These are phyloP conservation scores for Elaeis guineensis DNA, from an alignment of 176 grass and related monocot genomes.

Conservation along the genomic window DNA sequence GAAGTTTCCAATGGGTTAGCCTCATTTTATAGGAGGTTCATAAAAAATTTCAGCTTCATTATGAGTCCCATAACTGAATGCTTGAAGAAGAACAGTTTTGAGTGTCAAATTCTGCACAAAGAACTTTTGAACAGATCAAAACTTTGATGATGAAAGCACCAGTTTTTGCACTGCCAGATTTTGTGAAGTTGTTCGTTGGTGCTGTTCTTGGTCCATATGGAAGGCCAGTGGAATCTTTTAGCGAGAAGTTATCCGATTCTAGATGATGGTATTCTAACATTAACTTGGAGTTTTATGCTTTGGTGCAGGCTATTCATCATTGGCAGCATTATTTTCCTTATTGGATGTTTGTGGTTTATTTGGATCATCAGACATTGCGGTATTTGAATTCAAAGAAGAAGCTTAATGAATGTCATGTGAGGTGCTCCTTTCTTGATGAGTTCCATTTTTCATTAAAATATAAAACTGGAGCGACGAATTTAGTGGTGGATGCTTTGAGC, in stretches of 20 bases:
- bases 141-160: not conserved
- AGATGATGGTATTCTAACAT: too few relatives aligned
- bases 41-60: not conserved
- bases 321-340: not conserved
- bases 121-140: not conserved
- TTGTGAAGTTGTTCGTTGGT: not conserved
- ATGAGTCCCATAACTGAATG: too few relatives aligned
- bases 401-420: too few relatives aligned
- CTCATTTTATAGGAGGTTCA: not conserved
- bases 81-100: too few relatives aligned
- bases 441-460: too few relatives aligned
- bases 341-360: not conserved
- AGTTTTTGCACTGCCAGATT: not conserved
- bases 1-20: not conserved
- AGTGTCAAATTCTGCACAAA: not conserved
- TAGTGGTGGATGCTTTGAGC: too few relatives aligned
- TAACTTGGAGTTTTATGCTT: too few relatives aligned
- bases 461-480: not conserved
- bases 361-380: not conserved
- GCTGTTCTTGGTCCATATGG: not conserved
- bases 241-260: too few relatives aligned
- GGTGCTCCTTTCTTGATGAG: too few relatives aligned
- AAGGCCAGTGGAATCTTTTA: not conserved
- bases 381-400: too few relatives aligned
- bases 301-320: not conserved